phyloP scores from a whole-genome alignment of 257 asterid species.

The Parsonsia alboflavescens region DNA sequence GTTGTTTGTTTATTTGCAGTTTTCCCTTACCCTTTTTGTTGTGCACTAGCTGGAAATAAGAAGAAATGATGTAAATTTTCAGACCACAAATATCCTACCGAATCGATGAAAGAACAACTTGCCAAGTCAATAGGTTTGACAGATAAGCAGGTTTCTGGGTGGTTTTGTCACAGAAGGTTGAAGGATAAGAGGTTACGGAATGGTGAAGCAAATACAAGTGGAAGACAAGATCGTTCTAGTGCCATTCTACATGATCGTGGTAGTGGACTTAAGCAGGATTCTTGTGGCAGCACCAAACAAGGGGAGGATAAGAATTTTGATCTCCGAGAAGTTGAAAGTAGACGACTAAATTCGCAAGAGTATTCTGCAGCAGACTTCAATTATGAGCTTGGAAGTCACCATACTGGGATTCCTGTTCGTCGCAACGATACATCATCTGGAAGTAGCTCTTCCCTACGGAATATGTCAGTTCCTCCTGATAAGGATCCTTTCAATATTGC shows the following conservation, averaged over 20 bases:
- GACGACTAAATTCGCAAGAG: conserved; percentile 44
- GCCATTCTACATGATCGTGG: conserved; percentile 75
- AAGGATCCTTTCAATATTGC: conserved; percentile 35
- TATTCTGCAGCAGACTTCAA: conserved; percentile 49
- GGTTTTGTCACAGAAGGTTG: conserved; percentile 97
- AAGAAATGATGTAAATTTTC: conserved; percentile 18
- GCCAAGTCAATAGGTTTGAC: conserved; percentile 78
- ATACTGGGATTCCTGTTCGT: conserved; percentile 33
- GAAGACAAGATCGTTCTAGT: conserved; percentile 69
- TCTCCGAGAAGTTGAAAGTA: conserved; percentile 72
- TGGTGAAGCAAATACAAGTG: conserved; percentile 41
- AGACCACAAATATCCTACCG: conserved; percentile 87
- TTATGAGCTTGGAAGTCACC: conserved; percentile 43
- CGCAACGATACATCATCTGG: conserved; percentile 63
- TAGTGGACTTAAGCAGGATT: conserved; percentile 87
- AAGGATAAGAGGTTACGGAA: conserved; percentile 62
- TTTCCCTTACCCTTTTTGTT: neutral
- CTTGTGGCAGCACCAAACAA: conserved; percentile 92
- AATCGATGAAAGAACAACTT: conserved; percentile 61
- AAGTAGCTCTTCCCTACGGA: conserved; percentile 58
- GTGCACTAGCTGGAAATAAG: conserved; percentile 8
- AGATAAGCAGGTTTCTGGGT: conserved; percentile 91
- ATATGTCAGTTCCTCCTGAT: conserved; percentile 36
- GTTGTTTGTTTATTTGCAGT: conserved; percentile 5
- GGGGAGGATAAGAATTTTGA: conserved; percentile 52